phyloP scores from a whole-genome alignment of 768 basidiomycete genomes.

The Collybiopsis luxurians region DNA sequence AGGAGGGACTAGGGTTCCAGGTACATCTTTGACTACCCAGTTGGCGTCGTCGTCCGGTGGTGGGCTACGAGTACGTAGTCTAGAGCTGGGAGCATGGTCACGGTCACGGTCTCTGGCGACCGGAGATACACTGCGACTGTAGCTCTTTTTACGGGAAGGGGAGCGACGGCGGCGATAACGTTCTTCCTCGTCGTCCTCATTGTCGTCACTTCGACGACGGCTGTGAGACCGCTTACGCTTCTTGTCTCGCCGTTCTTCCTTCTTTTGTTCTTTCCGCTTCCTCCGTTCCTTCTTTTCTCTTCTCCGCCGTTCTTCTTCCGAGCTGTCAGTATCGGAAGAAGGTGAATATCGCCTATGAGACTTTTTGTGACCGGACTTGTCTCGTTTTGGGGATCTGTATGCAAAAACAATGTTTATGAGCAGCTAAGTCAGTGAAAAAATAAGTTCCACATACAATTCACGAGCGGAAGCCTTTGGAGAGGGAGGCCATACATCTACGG shows the following conservation, averaged over 20 bases:
- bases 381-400: constrained; percentile 55
- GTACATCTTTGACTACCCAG: constrained; percentile 62
- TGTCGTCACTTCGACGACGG: constrained; percentile 28
- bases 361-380: constrained; percentile 51
- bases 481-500: constrained; percentile 73
- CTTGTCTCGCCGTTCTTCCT: constrained; percentile 35
- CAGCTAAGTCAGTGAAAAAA: neutral
- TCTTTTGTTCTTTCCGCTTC: constrained; percentile 46
- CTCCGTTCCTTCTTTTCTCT: constrained; percentile 62
- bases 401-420: constrained; percentile 4
- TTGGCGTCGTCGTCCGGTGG: constrained; percentile 46
- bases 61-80: constrained; percentile 30
- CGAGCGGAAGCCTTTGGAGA: constrained; percentile 73
- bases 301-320: constrained; percentile 54
- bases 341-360: constrained; percentile 57
- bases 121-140: constrained; percentile 10
- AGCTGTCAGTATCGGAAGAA: constrained; percentile 39
- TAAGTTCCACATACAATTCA: constrained; percentile 41
- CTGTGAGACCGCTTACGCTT: constrained; percentile 33
- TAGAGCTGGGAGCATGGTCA: constrained; percentile 25
- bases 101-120: neutral
- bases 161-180: no score
- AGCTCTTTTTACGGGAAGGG: constrained; percentile 19
- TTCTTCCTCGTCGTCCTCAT: constrained; percentile 31
- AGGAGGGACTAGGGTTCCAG: constrained; percentile 16